phyloP scores from a whole-genome alignment of 2,329 filamentous ascomycete genomes.

The Helotiales sp. region DNA sequence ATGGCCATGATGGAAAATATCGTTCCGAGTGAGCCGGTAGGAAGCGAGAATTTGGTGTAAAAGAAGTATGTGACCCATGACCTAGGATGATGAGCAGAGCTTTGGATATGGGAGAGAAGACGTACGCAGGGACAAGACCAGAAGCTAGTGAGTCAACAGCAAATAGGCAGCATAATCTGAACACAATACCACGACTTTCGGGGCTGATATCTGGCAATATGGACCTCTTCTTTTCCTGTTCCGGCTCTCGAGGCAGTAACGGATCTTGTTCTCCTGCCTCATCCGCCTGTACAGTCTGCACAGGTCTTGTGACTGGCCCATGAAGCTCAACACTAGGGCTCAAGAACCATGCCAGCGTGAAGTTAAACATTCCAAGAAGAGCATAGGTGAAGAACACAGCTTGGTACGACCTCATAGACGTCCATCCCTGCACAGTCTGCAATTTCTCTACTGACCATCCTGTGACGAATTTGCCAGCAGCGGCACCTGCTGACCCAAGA shows the following conservation, averaged over 20 bases:
- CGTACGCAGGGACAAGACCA: conserved; percentile 66
- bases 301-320: neutral
- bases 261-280: conserved; percentile 1
- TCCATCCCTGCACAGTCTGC: conserved; percentile 44
- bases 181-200: conserved; percentile 53
- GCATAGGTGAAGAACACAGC: conserved; percentile 59
- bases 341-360: conserved; percentile 50
- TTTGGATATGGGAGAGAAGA: conserved; percentile 29
- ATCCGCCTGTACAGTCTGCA: neutral
- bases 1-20: conserved; percentile 55
- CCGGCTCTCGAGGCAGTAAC: neutral
- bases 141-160: conserved; percentile 69
- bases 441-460: conserved; percentile 60
- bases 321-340: conserved; percentile 38
- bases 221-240: conserved; percentile 33
- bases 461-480: conserved; percentile 57
- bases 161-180: conserved; percentile 66
- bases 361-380: conserved; percentile 55
- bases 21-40: conserved; percentile 50
- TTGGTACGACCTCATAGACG: conserved; percentile 49
- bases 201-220: conserved; percentile 57
- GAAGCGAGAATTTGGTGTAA: conserved; percentile 46
- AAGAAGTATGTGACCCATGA: conserved; percentile 61
- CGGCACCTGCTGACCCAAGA: conserved; percentile 57
- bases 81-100: conserved; percentile 44